phyloP scores from a whole-genome alignment of 106 monocot genomes.

The Cymbidium sinense region DNA sequence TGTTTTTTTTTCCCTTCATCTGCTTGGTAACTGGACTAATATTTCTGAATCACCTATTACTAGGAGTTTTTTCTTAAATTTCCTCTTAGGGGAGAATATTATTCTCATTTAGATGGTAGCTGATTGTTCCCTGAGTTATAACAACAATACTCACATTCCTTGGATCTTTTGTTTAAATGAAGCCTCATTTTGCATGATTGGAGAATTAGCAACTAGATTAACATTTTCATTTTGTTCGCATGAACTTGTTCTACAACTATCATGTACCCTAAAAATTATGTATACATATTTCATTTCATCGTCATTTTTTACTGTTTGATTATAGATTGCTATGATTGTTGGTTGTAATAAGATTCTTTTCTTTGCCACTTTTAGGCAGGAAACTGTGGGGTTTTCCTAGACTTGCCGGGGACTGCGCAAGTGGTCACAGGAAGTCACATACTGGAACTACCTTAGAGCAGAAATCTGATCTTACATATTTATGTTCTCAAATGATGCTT shows the following conservation, averaged over 20 bases:
- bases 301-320: not conserved
- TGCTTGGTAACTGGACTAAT: too few species aligned
- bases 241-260: not conserved
- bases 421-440: conserved; percentile 45
- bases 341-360: not conserved
- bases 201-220: too few species aligned
- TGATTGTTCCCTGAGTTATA: too few species aligned
- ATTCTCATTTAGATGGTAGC: not conserved
- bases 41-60: too few species aligned
- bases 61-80: not conserved
- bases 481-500: conserved; percentile 88
- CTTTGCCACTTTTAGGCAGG: conserved; percentile 42
- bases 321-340: not conserved
- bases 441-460: conserved; percentile 54
- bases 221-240: not conserved
- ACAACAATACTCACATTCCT: too few species aligned
- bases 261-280: too few species aligned
- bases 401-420: conserved; percentile 88
- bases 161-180: too few species aligned
- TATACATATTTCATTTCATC: not conserved
- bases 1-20: too few species aligned
- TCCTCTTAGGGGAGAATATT: not conserved
- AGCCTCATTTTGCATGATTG: too few species aligned
- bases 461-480: conserved; percentile 71
- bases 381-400: conserved; percentile 90